Base-by-base conservation (phyloP, 2,329 filamentous ascomycete species). In the Nemania sp. region DNA sequence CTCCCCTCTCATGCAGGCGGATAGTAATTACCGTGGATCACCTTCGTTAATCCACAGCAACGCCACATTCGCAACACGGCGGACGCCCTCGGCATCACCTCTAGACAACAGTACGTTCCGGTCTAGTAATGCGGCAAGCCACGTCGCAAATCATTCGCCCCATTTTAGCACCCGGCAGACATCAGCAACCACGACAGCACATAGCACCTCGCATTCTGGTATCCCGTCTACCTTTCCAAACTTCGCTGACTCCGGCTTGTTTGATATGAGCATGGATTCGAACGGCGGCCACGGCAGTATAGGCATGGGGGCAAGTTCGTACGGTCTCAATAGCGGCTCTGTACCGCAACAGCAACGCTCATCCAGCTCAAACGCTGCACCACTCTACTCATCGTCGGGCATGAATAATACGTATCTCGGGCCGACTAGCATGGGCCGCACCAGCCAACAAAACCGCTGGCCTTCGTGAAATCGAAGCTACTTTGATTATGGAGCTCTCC, bases 1-100 rank as follows among this genome's bases (percentile, higher is more conserved):
- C 61, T 73, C 72, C 2, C 72, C 72, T 34, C 65, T 74, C 10
- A 67, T 73, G 66, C 71, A 72, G 51, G 62, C 69, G 5, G 72
- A 74, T 35, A 70, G 59, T 58, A 69, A 67, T 40, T 74, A 73
- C 49, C 70, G 71, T 47, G 68, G 66, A 45, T 74, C 72, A 6
- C 72, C 72, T 12, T 73, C 71, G 5, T 52, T 73, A n/a, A 66
- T 71, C 6, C 71, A 73, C 39, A 69, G 48, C 20, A 71, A 56
- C 34, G 42, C 67, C n/a, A 63, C 68, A 4, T 73, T 70, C 59
- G 67, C 67, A 17, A 68, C 69, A 7, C 68, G 72, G 35, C 67
- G 71, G 47, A 69, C 72, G 3, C 65, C 71, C 2, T 70, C 72
- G 20, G 72, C 69, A 9, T 73, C 72, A 2, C 70, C 72, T 25